Base-by-base conservation (phyloP, 257 asterid genomes). In the Gentiana straminea region DNA sequence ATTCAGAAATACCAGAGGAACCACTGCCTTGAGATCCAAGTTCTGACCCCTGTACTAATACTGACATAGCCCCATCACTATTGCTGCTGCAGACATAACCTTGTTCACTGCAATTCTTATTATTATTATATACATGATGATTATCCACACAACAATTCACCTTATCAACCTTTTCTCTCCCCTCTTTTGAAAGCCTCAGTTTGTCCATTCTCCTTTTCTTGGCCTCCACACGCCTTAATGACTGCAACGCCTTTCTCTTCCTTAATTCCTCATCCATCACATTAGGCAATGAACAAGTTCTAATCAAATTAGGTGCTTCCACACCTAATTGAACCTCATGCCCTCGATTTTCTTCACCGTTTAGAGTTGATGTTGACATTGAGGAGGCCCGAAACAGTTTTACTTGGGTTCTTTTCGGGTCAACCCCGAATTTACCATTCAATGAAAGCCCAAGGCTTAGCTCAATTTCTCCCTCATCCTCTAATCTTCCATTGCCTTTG, bases 351-450 rank as follows among this genome's bases (percentile, higher is more conserved):
- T 65, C 78, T 15, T 55, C 57, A 1, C 51, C 66, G 39, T 3
- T 75, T 33, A 62, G 67, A 13, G 59, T 54, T 67, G 72, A 57
- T 67, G 70, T 63, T 0, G 87, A 48, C 3, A 77, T 66, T 9
- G 94, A 75, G 11, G 89, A 84, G 2, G 94, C 70, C 50, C 97
- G 95, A 8, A 58, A 59, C 0, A 86, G 74, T 68, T 58, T 69
- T 13, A 74, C 67, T 3, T 52, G 49, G 35, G 57, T 48, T 63
- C 71, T 69, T 43, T 64, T 24, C 4, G 93, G 93, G 81, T 89
- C 97, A 61, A 86, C 82, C 2, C 96, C 97, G 57, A 82, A 89
- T 63, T 79, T 65, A 0, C 97, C 97, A 66, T 86, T 89, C 75
- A 69, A 57, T 0, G 98, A 86, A 4, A 86, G 94, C 44, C 94